A percentile compares a stretch with the other conserved stretches of the same genome.
Conservation (phyloP, 1,284 basidiomycete species). For the Cutaneotrichosporon arboriforme region DNA sequence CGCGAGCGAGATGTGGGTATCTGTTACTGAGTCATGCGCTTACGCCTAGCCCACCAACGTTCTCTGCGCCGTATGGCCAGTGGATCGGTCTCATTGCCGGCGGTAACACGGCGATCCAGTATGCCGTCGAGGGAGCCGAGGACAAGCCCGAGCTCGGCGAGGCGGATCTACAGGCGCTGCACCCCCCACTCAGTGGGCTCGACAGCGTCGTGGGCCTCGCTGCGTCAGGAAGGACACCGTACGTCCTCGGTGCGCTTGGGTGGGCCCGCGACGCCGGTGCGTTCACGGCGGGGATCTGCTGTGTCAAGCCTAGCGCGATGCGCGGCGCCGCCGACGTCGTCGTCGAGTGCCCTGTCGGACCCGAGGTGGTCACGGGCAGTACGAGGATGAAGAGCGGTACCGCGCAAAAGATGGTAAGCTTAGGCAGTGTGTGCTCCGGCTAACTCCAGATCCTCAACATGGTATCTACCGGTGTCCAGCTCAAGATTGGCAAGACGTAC, state of each 20-base stretch:
- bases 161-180: constrained; percentile 6
- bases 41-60: constrained; percentile 19
- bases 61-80: constrained; percentile 16
- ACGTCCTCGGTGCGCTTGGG: constrained; percentile 19
- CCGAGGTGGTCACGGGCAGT: constrained; percentile 23
- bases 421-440: neutral
- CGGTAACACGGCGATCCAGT: constrained; percentile 14
- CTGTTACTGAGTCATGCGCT: neutral
- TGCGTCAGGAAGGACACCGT: constrained; percentile 20
- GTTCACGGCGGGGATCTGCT: constrained; percentile 18
- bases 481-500: constrained; percentile 22
- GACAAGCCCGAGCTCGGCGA: constrained; percentile 14
- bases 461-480: constrained; percentile 18
- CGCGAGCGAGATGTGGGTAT: constrained; percentile 21
- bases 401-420: constrained; percentile 19
- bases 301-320: constrained; percentile 10
- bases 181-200: constrained; percentile 8
- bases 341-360: constrained; percentile 22
- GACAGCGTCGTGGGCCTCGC: constrained; percentile 23
- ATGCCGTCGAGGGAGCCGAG: constrained; percentile 23
- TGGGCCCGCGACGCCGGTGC: constrained; percentile 11
- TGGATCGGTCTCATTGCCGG: constrained; percentile 22
- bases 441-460: constrained; percentile 17
- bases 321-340: constrained; percentile 5
- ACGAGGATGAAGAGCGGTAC: constrained; percentile 24